These are phyloP conservation scores for Flaveria brownii DNA, from an alignment of 129 eudicot species.

Conservation along the genomic window DNA sequence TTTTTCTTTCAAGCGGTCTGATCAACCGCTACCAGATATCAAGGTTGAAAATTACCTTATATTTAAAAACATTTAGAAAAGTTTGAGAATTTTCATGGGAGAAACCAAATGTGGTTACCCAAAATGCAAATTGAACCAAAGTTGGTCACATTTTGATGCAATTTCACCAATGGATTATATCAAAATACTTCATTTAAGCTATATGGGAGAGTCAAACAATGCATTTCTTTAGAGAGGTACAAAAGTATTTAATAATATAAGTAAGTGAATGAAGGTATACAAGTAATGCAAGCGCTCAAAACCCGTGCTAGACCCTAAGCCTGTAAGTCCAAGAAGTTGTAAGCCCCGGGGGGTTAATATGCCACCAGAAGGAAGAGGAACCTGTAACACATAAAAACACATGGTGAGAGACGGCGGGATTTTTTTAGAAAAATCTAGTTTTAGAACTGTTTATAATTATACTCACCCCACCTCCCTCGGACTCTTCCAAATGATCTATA, in stretches of 20 bases:
- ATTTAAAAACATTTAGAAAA: background rate
- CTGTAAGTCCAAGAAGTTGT: conserved; percentile 79
- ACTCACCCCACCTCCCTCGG: conserved; percentile 95
- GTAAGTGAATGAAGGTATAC: conserved; percentile 39
- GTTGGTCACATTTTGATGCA: too few relatives aligned
- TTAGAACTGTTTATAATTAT: background rate
- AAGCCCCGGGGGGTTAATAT: conserved; percentile 83
- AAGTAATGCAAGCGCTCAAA: conserved; percentile 91
- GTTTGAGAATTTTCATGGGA: too few relatives aligned
- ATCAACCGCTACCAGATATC: background rate
- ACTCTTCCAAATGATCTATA: conserved; percentile 62
- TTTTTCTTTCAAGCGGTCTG: background rate
- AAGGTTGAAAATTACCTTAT: background rate
- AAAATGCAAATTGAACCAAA: too few relatives aligned
- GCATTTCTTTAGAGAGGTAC: background rate
- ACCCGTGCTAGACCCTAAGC: conserved; percentile 83
- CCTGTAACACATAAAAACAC: conserved; percentile 42
- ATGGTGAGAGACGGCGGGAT: conserved; percentile 2
- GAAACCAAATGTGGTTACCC: too few relatives aligned
- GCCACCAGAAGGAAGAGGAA: conserved; percentile 95
- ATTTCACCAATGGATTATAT: too few relatives aligned
- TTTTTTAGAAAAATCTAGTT: conserved; percentile 7
- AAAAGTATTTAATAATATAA: background rate
- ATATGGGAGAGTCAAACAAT: too few relatives aligned
- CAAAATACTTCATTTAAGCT: too few relatives aligned